Evolutionary conservation across 805 yeast genomes (phyloP), one percentile per base, ranked within the genome.

Genomic region (Zygoascus biomembranicola): DNA sequence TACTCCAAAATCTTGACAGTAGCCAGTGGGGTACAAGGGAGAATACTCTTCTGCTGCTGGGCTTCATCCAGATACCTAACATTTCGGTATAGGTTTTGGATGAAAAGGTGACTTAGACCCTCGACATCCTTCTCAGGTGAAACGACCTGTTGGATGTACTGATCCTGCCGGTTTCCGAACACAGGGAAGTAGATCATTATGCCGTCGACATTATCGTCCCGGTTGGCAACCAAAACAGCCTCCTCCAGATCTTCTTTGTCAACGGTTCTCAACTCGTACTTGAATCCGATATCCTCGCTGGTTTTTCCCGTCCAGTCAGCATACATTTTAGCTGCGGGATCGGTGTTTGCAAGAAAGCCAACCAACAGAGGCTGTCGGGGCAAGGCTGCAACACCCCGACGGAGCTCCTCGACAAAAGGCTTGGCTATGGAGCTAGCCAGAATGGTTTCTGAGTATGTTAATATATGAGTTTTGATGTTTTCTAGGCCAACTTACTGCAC

Each of bases 171-270:
- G 66, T 88, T 87, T 2, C 96, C 97, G 70, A 88, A 94, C 2
- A 94, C 98, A 0, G 99, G 99, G 78, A 92, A 94, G 69, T 94
- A 94, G 14, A 94, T 92, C 87, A 94, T 90, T 60, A 94, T 94
- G 23, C 98, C 99, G 66, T 90, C 84, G 42, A 92, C 87, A 0
- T 67, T 61, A 52, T 77, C 80, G 64, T 90, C 92, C 31, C 75
- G 73, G 67, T 94, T 94, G 55, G 98, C 97, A 43, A 78, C 81
- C 47, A 90, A 78, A 56, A 94, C 81, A 32, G 81, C 83, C 60
- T 84, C 90, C 68, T 94, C 99, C 56, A 94, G 75, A 35, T 83
- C 85, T 60, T 94, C 96, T 66, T 87, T 89, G 60, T 78, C 79
- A 18, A 85, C 82, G 61, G 81, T 78, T 32, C 86, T 71, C 58